A percentile compares a stretch with the other conserved stretches of the same genome.
phyloP scores from a whole-genome alignment of 2,329 filamentous ascomycete genomes.

The Nothophaeocryptopus gaeumannii region DNA sequence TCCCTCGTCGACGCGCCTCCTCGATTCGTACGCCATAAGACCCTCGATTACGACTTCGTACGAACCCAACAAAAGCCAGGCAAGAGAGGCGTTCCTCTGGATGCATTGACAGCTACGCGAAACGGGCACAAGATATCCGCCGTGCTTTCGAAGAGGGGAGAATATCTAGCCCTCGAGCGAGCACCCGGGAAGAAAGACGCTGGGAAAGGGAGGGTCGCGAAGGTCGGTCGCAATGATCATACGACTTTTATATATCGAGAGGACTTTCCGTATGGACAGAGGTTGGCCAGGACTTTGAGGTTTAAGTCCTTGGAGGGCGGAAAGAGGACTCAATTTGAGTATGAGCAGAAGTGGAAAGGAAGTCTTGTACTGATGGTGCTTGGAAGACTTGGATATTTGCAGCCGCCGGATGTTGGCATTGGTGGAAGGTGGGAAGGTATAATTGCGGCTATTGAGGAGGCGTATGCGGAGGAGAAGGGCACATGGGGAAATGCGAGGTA shows the following conservation, averaged over 20 bases:
- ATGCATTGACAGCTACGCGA: slow-evolving; percentile 8
- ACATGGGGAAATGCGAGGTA: slow-evolving; percentile 21
- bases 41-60: slow-evolving; percentile 13
- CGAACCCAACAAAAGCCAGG: background rate
- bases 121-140: slow-evolving; percentile 12
- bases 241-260: slow-evolving; percentile 13
- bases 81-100: slow-evolving; percentile 5
- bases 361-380: slow-evolving; percentile 7
- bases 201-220: slow-evolving; percentile 1
- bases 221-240: slow-evolving; percentile 3
- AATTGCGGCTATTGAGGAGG: slow-evolving; percentile 7
- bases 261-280: slow-evolving; percentile 3
- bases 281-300: slow-evolving; percentile 8
- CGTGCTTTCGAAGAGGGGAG: slow-evolving; percentile 5
- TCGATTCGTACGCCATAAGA: slow-evolving; percentile 6
- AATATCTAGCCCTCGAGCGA: slow-evolving; percentile 9
- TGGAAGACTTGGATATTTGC: background rate
- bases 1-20: slow-evolving; percentile 7
- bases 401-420: background rate
- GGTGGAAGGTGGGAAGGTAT: slow-evolving; percentile 1
- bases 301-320: background rate
- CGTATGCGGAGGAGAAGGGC: slow-evolving; percentile 38
- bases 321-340: slow-evolving; percentile 12
- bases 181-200: background rate
- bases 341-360: slow-evolving; percentile 18